phyloP scores from a whole-genome alignment of 257 asterid species.

The Eucommia ulmoides region DNA sequence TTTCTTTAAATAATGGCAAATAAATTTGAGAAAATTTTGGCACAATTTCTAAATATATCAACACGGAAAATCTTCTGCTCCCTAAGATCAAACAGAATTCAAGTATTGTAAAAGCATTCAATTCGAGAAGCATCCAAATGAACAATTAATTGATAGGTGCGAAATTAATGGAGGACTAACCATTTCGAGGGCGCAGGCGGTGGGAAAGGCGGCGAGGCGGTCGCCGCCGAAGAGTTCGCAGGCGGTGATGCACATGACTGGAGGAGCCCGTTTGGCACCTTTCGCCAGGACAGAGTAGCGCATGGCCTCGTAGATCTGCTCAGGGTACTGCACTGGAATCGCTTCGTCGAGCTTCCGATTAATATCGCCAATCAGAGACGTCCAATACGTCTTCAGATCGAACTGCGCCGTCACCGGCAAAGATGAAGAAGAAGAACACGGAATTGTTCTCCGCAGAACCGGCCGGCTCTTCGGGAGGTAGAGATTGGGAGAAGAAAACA shows the following conservation, averaged over 20 bases:
- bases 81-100: too few relatives aligned
- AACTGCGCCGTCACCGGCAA: conserved; percentile 25
- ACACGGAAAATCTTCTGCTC: too few relatives aligned
- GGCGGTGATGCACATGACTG: conserved; percentile 91
- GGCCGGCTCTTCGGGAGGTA: conserved; percentile 16
- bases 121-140: too few relatives aligned
- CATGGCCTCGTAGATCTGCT: conserved; percentile 93
- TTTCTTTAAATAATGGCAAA: too few relatives aligned
- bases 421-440: conserved; percentile 29
- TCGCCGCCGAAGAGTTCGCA: conserved; percentile 84
- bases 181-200: conserved; percentile 99
- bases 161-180: conserved; percentile 28
- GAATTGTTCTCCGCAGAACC: conserved; percentile 27
- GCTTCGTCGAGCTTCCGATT: conserved; percentile 83
- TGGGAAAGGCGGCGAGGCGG: conserved; percentile 88
- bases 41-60: too few relatives aligned
- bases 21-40: too few relatives aligned
- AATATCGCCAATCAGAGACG: conserved; percentile 60
- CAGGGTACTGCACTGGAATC: conserved; percentile 63
- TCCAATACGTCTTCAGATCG: conserved; percentile 80
- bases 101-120: too few relatives aligned
- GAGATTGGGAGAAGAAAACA: conserved; percentile 10
- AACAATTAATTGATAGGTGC: too few relatives aligned
- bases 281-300: conserved; percentile 80
- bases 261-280: conserved; percentile 92